phyloP scores from a whole-genome alignment of 129 eudicot genomes.

The Flaveria brownii region DNA sequence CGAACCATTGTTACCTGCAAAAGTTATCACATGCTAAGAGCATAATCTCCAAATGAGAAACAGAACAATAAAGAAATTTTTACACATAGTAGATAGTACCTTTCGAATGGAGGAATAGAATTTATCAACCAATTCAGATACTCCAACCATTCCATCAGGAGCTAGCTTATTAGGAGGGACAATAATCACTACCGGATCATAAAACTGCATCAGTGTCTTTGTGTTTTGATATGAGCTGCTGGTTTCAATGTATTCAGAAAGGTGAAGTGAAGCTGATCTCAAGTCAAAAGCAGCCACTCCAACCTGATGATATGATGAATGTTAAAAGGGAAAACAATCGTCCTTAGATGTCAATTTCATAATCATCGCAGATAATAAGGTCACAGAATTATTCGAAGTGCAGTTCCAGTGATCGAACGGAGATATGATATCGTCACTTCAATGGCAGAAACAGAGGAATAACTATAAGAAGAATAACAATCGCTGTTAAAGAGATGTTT shows the following conservation, averaged over 20 bases:
- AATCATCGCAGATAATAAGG: slow-evolving; percentile 9
- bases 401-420: too few relatives aligned
- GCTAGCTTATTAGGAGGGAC: slow-evolving; percentile 86
- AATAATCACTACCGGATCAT: slow-evolving; percentile 78
- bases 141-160: slow-evolving; percentile 90
- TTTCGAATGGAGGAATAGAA: slow-evolving; percentile 72
- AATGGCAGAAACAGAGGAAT: not conserved
- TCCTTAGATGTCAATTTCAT: slow-evolving; percentile 3
- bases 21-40: slow-evolving; percentile 11
- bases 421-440: too few relatives aligned
- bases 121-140: slow-evolving; percentile 77
- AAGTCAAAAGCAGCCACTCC: slow-evolving; percentile 98
- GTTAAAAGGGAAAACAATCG: too few relatives aligned
- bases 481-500: too few relatives aligned
- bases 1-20: slow-evolving; percentile 77
- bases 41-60: slow-evolving; percentile 9
- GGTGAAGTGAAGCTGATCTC: slow-evolving; percentile 92
- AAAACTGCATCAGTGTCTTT: slow-evolving; percentile 84
- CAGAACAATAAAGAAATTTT: slow-evolving; percentile 2
- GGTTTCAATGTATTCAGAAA: slow-evolving; percentile 93
- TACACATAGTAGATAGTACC: slow-evolving; percentile 34
- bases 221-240: slow-evolving; percentile 92
- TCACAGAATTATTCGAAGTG: too few relatives aligned
- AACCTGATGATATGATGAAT: slow-evolving; percentile 48
- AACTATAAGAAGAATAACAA: not conserved